A percentile compares a stretch with the other conserved stretches of the same genome.
Conservation (phyloP, 2,329 filamentous ascomycete genomes). For the Fusarium euwallaceae region DNA sequence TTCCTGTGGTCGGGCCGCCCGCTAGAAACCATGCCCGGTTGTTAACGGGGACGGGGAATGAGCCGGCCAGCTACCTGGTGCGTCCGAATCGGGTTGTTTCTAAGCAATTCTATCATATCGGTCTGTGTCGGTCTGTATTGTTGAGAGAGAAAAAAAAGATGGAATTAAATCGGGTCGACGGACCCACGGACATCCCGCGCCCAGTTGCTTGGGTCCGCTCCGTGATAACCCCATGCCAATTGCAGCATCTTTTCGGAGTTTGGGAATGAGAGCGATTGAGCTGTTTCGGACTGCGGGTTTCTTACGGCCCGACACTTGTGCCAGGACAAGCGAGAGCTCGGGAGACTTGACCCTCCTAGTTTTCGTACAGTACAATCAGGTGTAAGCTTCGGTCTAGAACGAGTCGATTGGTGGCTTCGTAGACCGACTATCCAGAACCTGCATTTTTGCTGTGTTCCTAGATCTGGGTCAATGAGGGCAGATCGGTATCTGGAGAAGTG, state of each 20-base stretch:
- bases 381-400: background rate
- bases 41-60: slow-evolving; percentile 14
- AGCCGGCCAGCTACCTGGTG: slow-evolving; percentile 10
- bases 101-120: background rate
- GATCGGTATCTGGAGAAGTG: slow-evolving; percentile 20
- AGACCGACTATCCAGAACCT: background rate
- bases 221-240: slow-evolving; percentile 18
- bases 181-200: slow-evolving; percentile 27
- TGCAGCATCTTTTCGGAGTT: slow-evolving; percentile 13
- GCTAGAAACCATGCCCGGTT: slow-evolving; percentile 15
- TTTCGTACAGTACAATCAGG: background rate
- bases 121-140: slow-evolving; percentile 17
- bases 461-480: slow-evolving; percentile 26
- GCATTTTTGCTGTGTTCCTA: slow-evolving; percentile 16
- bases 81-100: background rate
- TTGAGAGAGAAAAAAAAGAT: slow-evolving; percentile 10
- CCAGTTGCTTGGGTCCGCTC: slow-evolving; percentile 31
- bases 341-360: background rate
- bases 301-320: background rate
- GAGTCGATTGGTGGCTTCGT: slow-evolving; percentile 18
- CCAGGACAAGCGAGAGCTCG: background rate
- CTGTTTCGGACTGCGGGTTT: slow-evolving; percentile 15
- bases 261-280: slow-evolving; percentile 11
- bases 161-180: slow-evolving; percentile 30
- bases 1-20: slow-evolving; percentile 23